Evolutionary conservation across 2,329 filamentous ascomycete species (phyloP), one percentile per base, ranked within the genome.

Genomic region (Pseudogymnoascus sp.): DNA sequence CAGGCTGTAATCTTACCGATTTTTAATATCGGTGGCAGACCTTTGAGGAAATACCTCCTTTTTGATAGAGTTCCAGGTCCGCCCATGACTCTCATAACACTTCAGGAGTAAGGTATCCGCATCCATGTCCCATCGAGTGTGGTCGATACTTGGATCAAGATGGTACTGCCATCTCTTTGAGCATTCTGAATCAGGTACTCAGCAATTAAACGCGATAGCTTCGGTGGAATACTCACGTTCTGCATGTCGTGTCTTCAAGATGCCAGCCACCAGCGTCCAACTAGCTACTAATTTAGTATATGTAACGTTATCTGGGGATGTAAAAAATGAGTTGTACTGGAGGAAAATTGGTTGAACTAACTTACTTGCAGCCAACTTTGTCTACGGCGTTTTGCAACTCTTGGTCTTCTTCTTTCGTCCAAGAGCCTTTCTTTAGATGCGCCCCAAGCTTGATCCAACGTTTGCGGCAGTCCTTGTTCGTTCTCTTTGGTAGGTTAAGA

Each of bases 101-200:
- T 10, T 21, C 10, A 44, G 19, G 24, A 44, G 40, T 21, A 24
- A 13, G 19, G 13, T 44, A 44, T 44, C 40, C 10, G 40, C 19
- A 44, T 44, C 40, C 5, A 13, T 21, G 4, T 44, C 40, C 40
- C 40, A 44, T 21, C 40, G 40, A 21, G 40, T 44, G 16, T 44
- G 40, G 19, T 68, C 71, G 60, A 79, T 68, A 19, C 73, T 71
- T 3, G 77, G 77, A 64, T 78, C 75, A 1, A 79, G 73, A 7
- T 73, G 76, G 29, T 77, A 76, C 50, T 77, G 76, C 77, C 77
- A 79, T 47, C 77, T 71, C 65, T 79, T 79, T n/a, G 77, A 76
- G 65, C 77, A 79, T 69, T 79, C 77, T 78, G 60, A 31, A 50
- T 29, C 1, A 50, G 6, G 16, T n/a, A n/a, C 13, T 50, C 16